phyloP scores from a whole-genome alignment of 768 basidiomycete genomes.

The Tulasnella sp. region DNA sequence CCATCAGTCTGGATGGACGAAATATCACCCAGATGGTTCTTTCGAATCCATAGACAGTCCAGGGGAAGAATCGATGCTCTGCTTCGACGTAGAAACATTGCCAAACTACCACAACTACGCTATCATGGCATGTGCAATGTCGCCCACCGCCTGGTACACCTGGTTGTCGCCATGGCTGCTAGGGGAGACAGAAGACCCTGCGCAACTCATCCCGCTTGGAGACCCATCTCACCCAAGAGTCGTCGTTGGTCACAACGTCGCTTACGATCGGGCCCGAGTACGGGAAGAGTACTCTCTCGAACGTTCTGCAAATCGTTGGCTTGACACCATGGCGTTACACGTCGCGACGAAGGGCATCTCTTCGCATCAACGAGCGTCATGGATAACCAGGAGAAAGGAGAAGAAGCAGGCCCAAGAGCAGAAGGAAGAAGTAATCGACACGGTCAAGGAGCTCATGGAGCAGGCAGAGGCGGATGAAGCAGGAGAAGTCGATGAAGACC shows the following conservation, averaged over 20 bases:
- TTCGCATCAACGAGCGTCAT: constrained; percentile 85
- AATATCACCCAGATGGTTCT: constrained; percentile 71
- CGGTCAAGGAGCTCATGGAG: constrained; percentile 42
- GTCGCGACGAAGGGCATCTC: constrained; percentile 91
- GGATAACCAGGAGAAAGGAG: constrained; percentile 74
- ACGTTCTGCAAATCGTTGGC: constrained; percentile 60
- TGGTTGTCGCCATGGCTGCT: constrained; percentile 96
- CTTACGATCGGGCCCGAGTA: constrained; percentile 80
- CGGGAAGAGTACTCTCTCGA: constrained; percentile 68
- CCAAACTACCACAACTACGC: constrained; percentile 70
- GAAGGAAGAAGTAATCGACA: constrained; percentile 51
- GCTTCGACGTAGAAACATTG: constrained; percentile 92
- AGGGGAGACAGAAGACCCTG: constrained; percentile 38
- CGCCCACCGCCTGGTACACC: constrained; percentile 78
- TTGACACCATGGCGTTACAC: constrained; percentile 94
- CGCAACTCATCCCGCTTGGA: constrained; percentile 69
- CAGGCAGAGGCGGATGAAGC: constrained; percentile 28
- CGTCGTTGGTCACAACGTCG: constrained; percentile 89
- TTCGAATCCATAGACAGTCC: constrained; percentile 61
- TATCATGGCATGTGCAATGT: constrained; percentile 80
- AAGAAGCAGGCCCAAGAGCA: constrained; percentile 45
- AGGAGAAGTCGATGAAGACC: constrained; percentile 31
- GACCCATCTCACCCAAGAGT: constrained; percentile 41
- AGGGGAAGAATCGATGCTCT: constrained; percentile 57
- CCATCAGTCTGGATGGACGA: constrained; percentile 75